Evolutionary conservation across 148 eudicot genomes (phyloP).

Genomic region (Talinum fruticosum): DNA sequence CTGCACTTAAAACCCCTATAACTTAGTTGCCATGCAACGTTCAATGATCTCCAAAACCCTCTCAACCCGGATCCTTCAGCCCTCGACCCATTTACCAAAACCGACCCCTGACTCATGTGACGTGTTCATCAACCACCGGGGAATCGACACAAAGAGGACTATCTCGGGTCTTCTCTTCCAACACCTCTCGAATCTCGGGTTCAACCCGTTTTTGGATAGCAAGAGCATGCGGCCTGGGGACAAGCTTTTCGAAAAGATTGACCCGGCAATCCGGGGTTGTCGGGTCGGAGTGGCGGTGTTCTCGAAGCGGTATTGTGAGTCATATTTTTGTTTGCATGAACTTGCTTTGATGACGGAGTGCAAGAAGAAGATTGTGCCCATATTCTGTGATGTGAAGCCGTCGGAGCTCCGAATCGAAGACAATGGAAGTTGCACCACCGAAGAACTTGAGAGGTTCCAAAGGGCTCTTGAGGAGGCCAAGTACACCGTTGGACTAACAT

Average conservation of each 20-base stretch:
- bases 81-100: neutral
- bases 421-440: slow-evolving; percentile 26
- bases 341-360: slow-evolving; percentile 50
- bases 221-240: slow-evolving; percentile 70
- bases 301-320: slow-evolving; percentile 59
- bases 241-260: slow-evolving; percentile 41
- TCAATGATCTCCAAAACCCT: slow-evolving; percentile 20
- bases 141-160: slow-evolving; percentile 57
- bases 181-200: slow-evolving; percentile 34
- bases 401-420: slow-evolving; percentile 51
- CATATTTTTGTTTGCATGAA: slow-evolving; percentile 68
- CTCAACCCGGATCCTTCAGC: neutral
- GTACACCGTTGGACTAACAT: slow-evolving; percentile 55
- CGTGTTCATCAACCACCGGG: slow-evolving; percentile 66
- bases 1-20: neutral
- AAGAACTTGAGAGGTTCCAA: slow-evolving; percentile 38
- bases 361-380: slow-evolving; percentile 49
- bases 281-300: slow-evolving; percentile 58
- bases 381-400: slow-evolving; percentile 64
- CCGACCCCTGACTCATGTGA: slow-evolving; percentile 30
- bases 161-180: slow-evolving; percentile 53
- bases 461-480: slow-evolving; percentile 56
- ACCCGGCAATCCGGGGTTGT: slow-evolving; percentile 34
- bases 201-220: slow-evolving; percentile 59
- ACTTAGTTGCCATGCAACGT: slow-evolving; percentile 28